phyloP scores from a whole-genome alignment of 805 yeast species.

The Clavispora carvajalis region DNA sequence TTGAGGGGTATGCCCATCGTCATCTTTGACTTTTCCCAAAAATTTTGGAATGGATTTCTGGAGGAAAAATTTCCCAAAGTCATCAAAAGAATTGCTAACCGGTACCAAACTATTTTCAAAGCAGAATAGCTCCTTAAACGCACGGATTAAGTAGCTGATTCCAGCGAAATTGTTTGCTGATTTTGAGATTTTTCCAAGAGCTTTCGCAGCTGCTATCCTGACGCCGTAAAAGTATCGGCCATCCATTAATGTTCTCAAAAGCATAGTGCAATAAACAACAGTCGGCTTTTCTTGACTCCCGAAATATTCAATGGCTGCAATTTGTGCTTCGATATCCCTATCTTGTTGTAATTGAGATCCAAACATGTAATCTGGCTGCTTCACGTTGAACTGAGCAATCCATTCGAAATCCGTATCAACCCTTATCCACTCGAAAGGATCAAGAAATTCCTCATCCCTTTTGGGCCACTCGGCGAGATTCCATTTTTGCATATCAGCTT shows the following conservation, averaged over 20 bases:
- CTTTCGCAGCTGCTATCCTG: conserved; percentile 79
- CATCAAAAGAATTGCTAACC: conserved; percentile 71
- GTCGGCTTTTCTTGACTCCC: conserved; percentile 55
- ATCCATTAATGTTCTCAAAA: conserved; percentile 80
- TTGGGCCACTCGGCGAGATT: conserved; percentile 61
- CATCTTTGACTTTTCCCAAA: conserved; percentile 55
- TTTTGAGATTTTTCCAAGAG: conserved; percentile 64
- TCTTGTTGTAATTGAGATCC: conserved; percentile 92
- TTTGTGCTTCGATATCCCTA: conserved; percentile 92
- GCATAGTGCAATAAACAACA: conserved; percentile 63
- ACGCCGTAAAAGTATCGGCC: conserved; percentile 82
- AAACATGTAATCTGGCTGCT: conserved; percentile 93
- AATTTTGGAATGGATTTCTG: conserved; percentile 65
- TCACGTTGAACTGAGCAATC: conserved; percentile 77
- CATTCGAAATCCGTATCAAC: conserved; percentile 98
- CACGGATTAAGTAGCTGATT: conserved; percentile 61
- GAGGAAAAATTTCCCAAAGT: conserved; percentile 62
- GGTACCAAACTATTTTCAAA: conserved; percentile 62
- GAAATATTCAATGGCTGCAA: conserved; percentile 74
- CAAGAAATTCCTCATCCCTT: conserved; percentile 70
- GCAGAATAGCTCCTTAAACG: conserved; percentile 68
- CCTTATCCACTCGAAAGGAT: conserved; percentile 96
- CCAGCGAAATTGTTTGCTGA: conserved; percentile 66
- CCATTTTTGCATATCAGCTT: conserved; percentile 67
- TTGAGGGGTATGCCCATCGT: conserved; percentile 53